Evolutionary conservation across 148 eudicot species (phyloP).

Genomic region (Cornus florida): DNA sequence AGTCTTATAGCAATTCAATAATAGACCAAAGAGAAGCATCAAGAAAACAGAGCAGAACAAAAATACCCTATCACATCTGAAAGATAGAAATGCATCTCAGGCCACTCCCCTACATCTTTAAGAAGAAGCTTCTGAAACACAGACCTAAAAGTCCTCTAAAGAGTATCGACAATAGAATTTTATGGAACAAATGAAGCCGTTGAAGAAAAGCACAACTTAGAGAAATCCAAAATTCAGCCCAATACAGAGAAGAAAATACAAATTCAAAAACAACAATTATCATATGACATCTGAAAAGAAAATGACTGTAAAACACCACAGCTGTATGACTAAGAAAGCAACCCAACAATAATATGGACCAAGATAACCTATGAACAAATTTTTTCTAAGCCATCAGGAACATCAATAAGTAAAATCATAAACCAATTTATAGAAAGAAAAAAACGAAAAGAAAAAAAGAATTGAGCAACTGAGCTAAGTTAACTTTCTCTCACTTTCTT

Average conservation of each 20-base stretch:
- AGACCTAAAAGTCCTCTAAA: constrained; percentile 2
- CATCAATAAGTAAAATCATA: neutral
- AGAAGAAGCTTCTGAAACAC: neutral
- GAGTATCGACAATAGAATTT: neutral
- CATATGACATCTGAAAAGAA: neutral
- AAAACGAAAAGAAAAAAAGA: neutral
- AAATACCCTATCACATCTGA: neutral
- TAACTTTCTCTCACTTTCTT: neutral
- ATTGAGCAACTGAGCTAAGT: neutral
- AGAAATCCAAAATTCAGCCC: constrained; percentile 1
- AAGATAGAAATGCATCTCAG: neutral
- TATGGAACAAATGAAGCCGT: neutral
- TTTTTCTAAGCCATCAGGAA: neutral
- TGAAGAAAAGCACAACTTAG: neutral
- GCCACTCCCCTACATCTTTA: neutral
- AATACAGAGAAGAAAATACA: neutral
- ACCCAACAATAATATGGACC: neutral
- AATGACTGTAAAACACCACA: neutral
- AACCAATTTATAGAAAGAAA: neutral
- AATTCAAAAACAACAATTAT: neutral
- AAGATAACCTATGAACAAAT: neutral
- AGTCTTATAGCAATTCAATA: neutral
- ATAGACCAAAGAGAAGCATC: neutral
- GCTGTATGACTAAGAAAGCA: neutral
- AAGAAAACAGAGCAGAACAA: constrained; percentile 2